Evolutionary conservation across 345 rosid genomes (phyloP), one percentile per base, ranked within the genome.

Genomic region (Eucalyptus regnans): DNA sequence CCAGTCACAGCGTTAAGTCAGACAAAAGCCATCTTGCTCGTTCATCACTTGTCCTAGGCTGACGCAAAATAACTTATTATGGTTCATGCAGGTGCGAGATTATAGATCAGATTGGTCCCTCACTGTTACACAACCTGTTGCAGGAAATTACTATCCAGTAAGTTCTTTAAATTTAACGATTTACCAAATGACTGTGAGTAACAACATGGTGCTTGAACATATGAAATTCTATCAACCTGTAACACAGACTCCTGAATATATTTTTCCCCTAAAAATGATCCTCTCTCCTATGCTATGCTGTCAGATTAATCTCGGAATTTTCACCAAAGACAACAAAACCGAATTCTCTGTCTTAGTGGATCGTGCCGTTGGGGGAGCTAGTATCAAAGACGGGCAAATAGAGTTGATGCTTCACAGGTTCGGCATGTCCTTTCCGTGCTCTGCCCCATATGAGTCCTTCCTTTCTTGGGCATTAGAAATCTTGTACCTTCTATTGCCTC

Each of bases 331-430:
- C 89, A 86, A 91, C 87, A 94, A 94, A 90, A 71, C 92, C 25
- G 99, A 97, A 89, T 90, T 97, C 87, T 96, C 98, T 11, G 96
- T 96, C 87, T 91, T 97, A 94, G 97, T 97, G 89, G 99, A 96
- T 92, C 94, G 98, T 81, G 97, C 99, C 11, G 89, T 93, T 5
- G 99, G 99, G 48, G 98, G 98, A 91, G 93, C 95, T 86, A 97
- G 98, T 89, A 93, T 96, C 37, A 58, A 90, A 37, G 98, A 97
- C 89, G 99, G 98, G 88, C 94, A 97, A 92, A 51, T 97, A 90
- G 99, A 97, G 87, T 80, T 97, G 87, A 97, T 97, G 99, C 97
- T 97, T 91, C 99, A 96, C 91, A 97, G 99, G 98, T 96, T 86
- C 37, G 76, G 49, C 85, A 43, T 29, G 83, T 58, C 31, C 48